phyloP scores from a whole-genome alignment of 805 yeast genomes.

The Zygoascus biomembranicola region DNA sequence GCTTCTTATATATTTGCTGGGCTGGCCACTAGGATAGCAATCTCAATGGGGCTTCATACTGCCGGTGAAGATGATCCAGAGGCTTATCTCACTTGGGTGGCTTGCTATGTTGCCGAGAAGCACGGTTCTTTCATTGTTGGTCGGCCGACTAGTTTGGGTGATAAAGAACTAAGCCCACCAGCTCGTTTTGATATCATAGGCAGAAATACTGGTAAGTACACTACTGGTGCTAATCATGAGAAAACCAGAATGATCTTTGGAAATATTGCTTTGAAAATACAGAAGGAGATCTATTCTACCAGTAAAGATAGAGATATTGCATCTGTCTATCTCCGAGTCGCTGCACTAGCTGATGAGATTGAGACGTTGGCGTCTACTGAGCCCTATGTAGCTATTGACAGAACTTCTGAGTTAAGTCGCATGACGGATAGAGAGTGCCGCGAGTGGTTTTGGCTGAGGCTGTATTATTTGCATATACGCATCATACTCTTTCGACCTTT shows the following conservation, averaged over 20 bases:
- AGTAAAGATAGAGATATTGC: conserved; percentile 2
- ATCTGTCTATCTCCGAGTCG: neutral
- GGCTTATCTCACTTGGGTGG: conserved; percentile 3
- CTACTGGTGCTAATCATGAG: conserved; percentile 1
- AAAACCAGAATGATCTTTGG: conserved; percentile 1
- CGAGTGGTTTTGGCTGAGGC: conserved; percentile 11
- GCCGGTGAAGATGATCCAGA: conserved; percentile 2
- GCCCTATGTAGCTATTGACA: conserved; percentile 5
- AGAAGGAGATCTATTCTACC: neutral
- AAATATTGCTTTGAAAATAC: conserved; percentile 1
- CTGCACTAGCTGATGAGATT: conserved; percentile 2
- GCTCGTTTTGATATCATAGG: neutral
- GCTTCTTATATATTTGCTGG: conserved; percentile 1
- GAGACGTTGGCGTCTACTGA: conserved; percentile 3
- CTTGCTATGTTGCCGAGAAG: conserved; percentile 5
- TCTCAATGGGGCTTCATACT: conserved; percentile 6
- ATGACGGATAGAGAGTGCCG: conserved; percentile 8
- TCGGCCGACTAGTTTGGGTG: conserved; percentile 5
- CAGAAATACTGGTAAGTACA: neutral
- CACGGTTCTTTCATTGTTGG: conserved; percentile 6
- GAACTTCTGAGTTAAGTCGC: conserved; percentile 1
- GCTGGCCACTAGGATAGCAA: conserved; percentile 5
- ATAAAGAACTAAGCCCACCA: conserved; percentile 1
- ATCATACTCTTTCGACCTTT: conserved; percentile 8
- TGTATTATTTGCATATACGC: conserved; percentile 4